These are phyloP conservation scores for Mycocalia duriaeana DNA, from an alignment of 1,284 basidiomycete genomes.

Conservation along the genomic window DNA sequence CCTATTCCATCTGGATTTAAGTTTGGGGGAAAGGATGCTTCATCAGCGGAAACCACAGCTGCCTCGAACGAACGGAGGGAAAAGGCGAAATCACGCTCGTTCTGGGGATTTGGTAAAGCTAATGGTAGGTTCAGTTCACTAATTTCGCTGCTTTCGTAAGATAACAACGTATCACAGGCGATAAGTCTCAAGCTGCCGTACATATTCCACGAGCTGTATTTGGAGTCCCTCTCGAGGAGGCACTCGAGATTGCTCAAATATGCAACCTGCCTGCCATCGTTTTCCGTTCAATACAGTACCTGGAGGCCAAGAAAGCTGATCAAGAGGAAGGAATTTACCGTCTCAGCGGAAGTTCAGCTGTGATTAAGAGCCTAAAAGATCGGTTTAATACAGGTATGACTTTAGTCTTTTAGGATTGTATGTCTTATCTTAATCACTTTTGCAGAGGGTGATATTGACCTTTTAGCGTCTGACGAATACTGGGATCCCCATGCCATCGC, in stretches of 20 bases:
- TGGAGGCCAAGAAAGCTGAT: conserved; percentile 88
- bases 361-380: conserved; percentile 91
- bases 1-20: conserved; percentile 87
- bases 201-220: conserved; percentile 76
- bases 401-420: conserved; percentile 9
- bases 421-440: conserved; percentile 8
- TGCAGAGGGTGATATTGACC: conserved; percentile 86
- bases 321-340: conserved; percentile 98
- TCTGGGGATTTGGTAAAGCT: conserved; percentile 78
- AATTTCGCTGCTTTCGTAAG: conserved; percentile 1
- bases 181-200: conserved; percentile 38
- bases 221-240: conserved; percentile 83
- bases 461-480: conserved; percentile 80
- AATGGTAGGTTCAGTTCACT: conserved; percentile 36
- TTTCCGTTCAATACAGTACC: conserved; percentile 88
- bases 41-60: conserved; percentile 40
- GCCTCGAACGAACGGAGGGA: conserved; percentile 64
- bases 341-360: conserved; percentile 86
- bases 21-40: conserved; percentile 68
- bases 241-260: conserved; percentile 84
- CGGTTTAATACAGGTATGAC: conserved; percentile 81
- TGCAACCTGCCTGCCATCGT: conserved; percentile 91
- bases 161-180: conserved; percentile 24
- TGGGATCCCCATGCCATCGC: conserved; percentile 96
- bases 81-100: conserved; percentile 85